Conservation (phyloP, 306 rosid species). For the Geum urbanum region DNA sequence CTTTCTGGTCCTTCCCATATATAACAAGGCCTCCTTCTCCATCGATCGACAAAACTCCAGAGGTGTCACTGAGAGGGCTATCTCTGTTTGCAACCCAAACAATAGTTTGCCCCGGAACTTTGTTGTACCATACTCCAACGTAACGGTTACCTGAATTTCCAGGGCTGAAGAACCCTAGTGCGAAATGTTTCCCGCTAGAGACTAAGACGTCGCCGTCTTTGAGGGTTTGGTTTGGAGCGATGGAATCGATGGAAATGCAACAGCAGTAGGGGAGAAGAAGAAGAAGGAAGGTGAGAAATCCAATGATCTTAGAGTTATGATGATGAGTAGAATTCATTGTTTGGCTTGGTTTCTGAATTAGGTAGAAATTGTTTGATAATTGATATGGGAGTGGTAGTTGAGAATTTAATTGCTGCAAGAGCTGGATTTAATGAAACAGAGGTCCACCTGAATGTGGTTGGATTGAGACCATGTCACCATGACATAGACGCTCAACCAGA, state of each 20-base stretch:
- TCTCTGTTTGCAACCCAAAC: conserved; percentile 71
- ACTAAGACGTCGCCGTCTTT: conserved; percentile 48
- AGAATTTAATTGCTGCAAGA: too few relatives aligned
- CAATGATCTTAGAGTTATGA: background rate
- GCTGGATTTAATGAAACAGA: too few relatives aligned
- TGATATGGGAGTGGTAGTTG: too few relatives aligned
- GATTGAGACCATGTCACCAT: too few relatives aligned
- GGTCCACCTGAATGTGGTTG: too few relatives aligned
- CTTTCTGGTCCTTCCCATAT: background rate
- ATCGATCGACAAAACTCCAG: conserved; percentile 23
- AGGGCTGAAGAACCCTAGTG: conserved; percentile 55
- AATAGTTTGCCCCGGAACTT: background rate
- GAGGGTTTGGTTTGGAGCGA: conserved; percentile 22
- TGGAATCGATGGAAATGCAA: conserved; percentile 8
- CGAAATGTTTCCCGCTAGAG: conserved; percentile 39
- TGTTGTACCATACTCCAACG: conserved; percentile 45
- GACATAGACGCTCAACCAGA: too few relatives aligned
- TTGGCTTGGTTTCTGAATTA: background rate
- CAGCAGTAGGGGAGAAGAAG: background rate
- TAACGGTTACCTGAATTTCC: conserved; percentile 13
- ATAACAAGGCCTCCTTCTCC: conserved; percentile 19
- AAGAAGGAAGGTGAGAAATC: background rate
- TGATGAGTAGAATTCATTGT: background rate
- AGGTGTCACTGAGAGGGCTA: conserved; percentile 29
- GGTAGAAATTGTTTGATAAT: too few relatives aligned